Evolutionary conservation across 371 early-diverging fungal species (phyloP).

Genomic region (Circinella umbellata): DNA sequence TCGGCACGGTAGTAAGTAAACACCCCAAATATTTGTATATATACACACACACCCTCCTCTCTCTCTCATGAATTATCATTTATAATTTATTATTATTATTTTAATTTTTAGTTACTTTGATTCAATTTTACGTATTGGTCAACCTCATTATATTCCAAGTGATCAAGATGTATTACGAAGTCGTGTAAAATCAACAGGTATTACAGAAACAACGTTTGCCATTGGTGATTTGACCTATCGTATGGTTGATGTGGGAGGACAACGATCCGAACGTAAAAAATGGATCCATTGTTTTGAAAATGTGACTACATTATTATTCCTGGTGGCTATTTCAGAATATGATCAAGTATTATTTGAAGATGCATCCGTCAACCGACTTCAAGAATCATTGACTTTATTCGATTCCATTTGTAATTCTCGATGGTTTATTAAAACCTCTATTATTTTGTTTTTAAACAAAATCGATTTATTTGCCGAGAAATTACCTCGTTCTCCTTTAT

Average conservation of each 20-base stretch:
- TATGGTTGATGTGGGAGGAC: slow-evolving; percentile 95
- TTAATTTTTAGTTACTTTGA: slow-evolving; percentile 87
- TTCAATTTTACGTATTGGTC: slow-evolving; percentile 84
- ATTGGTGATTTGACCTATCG: slow-evolving; percentile 84
- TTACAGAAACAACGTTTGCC: slow-evolving; percentile 82
- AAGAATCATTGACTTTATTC: slow-evolving; percentile 31
- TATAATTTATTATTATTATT: too few relatives aligned
- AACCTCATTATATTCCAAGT: slow-evolving; percentile 73
- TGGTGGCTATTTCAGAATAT: slow-evolving; percentile 59
- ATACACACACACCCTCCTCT: too few relatives aligned
- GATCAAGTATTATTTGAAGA: slow-evolving; percentile 32
- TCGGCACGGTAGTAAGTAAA: slow-evolving; percentile 81
- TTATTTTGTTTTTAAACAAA: slow-evolving; percentile 30
- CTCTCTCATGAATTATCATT: too few relatives aligned
- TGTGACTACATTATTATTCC: slow-evolving; percentile 90
- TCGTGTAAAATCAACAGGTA: slow-evolving; percentile 85
- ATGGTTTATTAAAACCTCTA: slow-evolving; percentile 30
- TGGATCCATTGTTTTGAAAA: slow-evolving; percentile 95
- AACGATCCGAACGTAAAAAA: slow-evolving; percentile 86
- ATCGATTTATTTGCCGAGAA: slow-evolving; percentile 36
- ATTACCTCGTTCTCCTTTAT: slow-evolving; percentile 23
- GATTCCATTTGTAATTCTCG: slow-evolving; percentile 35
- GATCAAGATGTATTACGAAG: slow-evolving; percentile 87
- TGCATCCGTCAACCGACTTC: slow-evolving; percentile 27
- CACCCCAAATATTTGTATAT: too few relatives aligned